These are phyloP conservation scores for Manihot esculenta DNA, from an alignment of 441 rosid genomes.

Conservation along the genomic window DNA sequence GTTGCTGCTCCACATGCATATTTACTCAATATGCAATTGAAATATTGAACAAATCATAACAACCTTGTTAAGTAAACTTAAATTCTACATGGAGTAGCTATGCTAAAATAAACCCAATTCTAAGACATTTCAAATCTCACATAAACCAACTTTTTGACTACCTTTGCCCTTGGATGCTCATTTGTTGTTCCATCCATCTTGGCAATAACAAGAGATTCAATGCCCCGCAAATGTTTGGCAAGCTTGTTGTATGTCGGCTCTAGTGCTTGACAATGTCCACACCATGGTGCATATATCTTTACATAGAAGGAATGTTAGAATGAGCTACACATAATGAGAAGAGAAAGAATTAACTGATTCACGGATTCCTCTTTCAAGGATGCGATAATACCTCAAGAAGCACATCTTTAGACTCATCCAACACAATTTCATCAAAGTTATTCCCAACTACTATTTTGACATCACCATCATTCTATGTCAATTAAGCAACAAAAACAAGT, in stretches of 20 bases:
- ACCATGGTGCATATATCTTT: slow-evolving; percentile 97
- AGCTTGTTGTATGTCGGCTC: slow-evolving; percentile 94
- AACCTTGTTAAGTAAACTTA: too few species aligned
- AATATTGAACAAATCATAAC: background rate
- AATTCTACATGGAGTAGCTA: background rate
- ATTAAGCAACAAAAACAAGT: slow-evolving; percentile 15
- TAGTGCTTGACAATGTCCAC: slow-evolving; percentile 96
- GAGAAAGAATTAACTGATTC: background rate
- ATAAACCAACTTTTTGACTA: slow-evolving; percentile 26
- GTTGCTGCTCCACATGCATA: background rate
- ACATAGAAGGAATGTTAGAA: slow-evolving; percentile 15
- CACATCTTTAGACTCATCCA: slow-evolving; percentile 95
- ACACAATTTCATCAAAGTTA: slow-evolving; percentile 86
- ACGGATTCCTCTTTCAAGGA: background rate
- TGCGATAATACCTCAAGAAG: slow-evolving; percentile 75
- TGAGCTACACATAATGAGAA: slow-evolving; percentile 8
- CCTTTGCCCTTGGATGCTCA: slow-evolving; percentile 98
- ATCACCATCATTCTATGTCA: slow-evolving; percentile 78
- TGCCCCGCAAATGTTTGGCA: slow-evolving; percentile 71
- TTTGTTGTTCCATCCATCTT: slow-evolving; percentile 99
- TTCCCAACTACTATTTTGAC: slow-evolving; percentile 89
- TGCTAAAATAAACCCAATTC: background rate
- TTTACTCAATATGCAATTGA: background rate
- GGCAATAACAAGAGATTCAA: slow-evolving; percentile 84
- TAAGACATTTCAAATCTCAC: background rate